Evolutionary conservation across 129 eudicot species (phyloP).

Genomic region (Smallanthus sonchifolius): DNA sequence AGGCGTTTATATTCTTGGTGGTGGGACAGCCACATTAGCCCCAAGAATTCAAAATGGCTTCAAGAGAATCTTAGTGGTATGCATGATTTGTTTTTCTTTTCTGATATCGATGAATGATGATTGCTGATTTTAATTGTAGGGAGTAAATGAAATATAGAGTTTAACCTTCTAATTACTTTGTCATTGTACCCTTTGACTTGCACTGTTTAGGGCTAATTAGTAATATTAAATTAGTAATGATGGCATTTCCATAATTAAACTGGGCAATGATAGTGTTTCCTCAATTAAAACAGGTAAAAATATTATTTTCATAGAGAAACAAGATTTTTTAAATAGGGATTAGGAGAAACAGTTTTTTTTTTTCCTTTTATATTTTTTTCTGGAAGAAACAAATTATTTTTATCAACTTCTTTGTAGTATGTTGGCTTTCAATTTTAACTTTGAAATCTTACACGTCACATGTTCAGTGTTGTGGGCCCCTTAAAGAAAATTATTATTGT

Average conservation of each 20-base stretch:
- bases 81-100: neutral
- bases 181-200: neutral
- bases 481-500: too few species aligned
- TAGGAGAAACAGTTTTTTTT: neutral
- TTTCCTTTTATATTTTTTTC: too few species aligned
- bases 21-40: slow-evolving; percentile 99
- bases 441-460: too few species aligned
- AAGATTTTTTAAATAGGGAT: neutral
- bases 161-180: neutral
- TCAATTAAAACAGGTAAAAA: neutral
- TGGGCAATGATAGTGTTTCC: neutral
- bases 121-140: neutral
- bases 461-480: too few species aligned
- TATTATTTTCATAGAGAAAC: neutral
- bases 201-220: neutral
- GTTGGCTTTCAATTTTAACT: too few species aligned
- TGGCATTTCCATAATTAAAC: neutral
- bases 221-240: too few species aligned
- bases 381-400: too few species aligned
- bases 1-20: slow-evolving; percentile 94
- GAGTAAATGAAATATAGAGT: too few species aligned
- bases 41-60: slow-evolving; percentile 37
- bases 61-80: slow-evolving; percentile 83
- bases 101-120: neutral
- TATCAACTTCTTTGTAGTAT: too few species aligned